Percentiles rank a stretch among this genome's conserved stretches.
These are phyloP conservation scores for Vanrija humicola DNA, from an alignment of 1,284 basidiomycete species.

Conservation along the genomic window DNA sequence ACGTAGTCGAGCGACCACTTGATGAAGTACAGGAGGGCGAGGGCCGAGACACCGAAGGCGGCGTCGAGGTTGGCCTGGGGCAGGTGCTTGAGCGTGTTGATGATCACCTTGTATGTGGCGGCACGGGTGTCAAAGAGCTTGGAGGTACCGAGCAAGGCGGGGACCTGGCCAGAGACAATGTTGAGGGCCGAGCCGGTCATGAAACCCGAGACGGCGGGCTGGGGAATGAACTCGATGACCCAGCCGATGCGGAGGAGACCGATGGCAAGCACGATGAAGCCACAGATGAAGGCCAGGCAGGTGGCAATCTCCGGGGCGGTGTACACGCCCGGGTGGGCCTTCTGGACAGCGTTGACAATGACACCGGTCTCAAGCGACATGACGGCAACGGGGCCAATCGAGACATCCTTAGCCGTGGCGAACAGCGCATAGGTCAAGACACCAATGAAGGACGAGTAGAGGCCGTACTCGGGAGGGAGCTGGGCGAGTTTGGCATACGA, in stretches of 20 bases:
- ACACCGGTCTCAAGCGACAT: conserved; percentile 85
- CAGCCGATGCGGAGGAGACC: conserved; percentile 90
- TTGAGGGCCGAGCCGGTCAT: conserved; percentile 78
- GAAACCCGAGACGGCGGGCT: conserved; percentile 81
- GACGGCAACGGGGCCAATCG: conserved; percentile 93
- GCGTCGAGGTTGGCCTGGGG: conserved; percentile 67
- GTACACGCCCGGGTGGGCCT: conserved; percentile 53
- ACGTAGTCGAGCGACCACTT: conserved; percentile 62
- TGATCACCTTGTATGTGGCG: conserved; percentile 84
- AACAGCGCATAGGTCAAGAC: conserved; percentile 36
- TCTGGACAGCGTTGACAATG: conserved; percentile 66
- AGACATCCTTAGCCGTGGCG: conserved; percentile 91
- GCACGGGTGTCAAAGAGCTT: conserved; percentile 72
- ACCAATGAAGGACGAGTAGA: conserved; percentile 95
- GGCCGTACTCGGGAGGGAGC: conserved; percentile 79
- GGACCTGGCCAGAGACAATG: conserved; percentile 79
- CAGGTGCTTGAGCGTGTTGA: conserved; percentile 84
- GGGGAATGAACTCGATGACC: conserved; percentile 85
- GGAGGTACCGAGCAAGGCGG: conserved; percentile 75
- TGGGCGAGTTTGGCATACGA: conserved; percentile 71
- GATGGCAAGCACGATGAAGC: conserved; percentile 87
- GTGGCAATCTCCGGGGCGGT: conserved; percentile 72
- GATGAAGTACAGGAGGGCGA: conserved; percentile 63
- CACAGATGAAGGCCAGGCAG: conserved; percentile 79
- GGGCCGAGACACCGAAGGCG: conserved; percentile 76